A percentile compares a stretch with the other conserved stretches of the same genome.
phyloP scores from a whole-genome alignment of 345 rosid species.

The Aegle marmelos region DNA sequence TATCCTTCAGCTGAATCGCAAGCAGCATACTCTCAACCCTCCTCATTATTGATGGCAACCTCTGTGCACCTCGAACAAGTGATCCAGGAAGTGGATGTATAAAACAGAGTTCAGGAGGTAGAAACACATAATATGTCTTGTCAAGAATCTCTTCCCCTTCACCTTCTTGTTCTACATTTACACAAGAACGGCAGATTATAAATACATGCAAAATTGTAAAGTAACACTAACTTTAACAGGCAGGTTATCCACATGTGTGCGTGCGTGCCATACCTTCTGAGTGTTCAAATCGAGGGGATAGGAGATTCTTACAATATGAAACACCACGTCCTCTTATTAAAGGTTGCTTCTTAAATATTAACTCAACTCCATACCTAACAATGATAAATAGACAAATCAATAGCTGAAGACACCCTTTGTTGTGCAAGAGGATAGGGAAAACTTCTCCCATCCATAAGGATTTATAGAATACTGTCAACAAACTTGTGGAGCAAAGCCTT shows the following conservation, averaged over 20 bases:
- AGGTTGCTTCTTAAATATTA: constrained; percentile 66
- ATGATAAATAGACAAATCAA: constrained; percentile 34
- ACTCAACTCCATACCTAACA: constrained; percentile 88
- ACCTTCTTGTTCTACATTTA: constrained; percentile 34
- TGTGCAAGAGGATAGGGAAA: constrained; percentile 51
- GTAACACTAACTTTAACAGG: neutral
- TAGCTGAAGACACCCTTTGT: constrained; percentile 44
- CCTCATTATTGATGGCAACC: constrained; percentile 95
- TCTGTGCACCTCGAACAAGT: constrained; percentile 96
- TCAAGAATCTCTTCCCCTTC: constrained; percentile 76
- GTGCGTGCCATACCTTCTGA: constrained; percentile 47
- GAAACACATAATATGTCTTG: constrained; percentile 89
- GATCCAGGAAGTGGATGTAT: constrained; percentile 96
- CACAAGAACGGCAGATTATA: constrained; percentile 8
- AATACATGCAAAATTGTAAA: constrained; percentile 3
- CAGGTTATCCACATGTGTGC: neutral
- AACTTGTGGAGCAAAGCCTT: neutral
- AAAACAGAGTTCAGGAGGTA: constrained; percentile 90
- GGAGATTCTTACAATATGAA: constrained; percentile 95
- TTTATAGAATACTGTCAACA: constrained; percentile 27
- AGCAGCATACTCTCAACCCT: constrained; percentile 97
- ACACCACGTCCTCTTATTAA: constrained; percentile 96
- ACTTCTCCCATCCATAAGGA: constrained; percentile 42
- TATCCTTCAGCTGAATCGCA: constrained; percentile 76
- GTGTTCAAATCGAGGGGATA: constrained; percentile 94